A percentile compares a stretch with the other conserved stretches of the same genome.
Evolutionary conservation across 331 rosid genomes (phyloP).

Genomic region (Phaseolus coccineus): DNA sequence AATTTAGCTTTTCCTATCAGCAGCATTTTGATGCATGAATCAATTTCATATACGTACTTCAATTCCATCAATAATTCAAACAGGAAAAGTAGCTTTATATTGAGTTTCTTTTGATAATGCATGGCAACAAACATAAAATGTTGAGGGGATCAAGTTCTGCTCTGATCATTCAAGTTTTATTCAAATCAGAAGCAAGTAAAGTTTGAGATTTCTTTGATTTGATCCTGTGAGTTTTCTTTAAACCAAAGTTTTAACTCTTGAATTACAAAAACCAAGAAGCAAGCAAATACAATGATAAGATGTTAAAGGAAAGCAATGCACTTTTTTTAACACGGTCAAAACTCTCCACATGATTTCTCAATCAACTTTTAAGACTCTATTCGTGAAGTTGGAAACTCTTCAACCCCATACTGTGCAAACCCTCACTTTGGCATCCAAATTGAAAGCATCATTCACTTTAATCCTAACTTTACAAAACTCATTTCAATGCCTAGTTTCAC

Average conservation of each 20-base stretch:
- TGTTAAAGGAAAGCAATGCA: neutral
- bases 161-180: constrained; percentile 17
- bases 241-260: constrained; percentile 31
- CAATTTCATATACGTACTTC: constrained; percentile 33
- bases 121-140: neutral
- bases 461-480: neutral
- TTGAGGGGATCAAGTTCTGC: constrained; percentile 26
- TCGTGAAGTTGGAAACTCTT: constrained; percentile 32
- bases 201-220: no score
- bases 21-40: constrained; percentile 32
- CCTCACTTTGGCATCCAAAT: neutral
- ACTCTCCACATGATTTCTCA: constrained; percentile 3
- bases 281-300: constrained; percentile 12
- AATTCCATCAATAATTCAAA: constrained; percentile 35
- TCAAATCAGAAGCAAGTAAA: neutral
- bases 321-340: constrained; percentile 22
- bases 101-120: constrained; percentile 21
- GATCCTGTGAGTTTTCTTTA: no score
- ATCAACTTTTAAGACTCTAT: constrained; percentile 14
- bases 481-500: neutral
- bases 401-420: neutral
- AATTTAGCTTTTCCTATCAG: constrained; percentile 27
- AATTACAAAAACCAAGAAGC: constrained; percentile 11
- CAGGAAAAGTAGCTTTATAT: constrained; percentile 11
- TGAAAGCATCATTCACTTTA: constrained; percentile 8